Evolutionary conservation across 2,329 filamentous ascomycete species (phyloP).

Genomic region (Stemphylium lycopersici): DNA sequence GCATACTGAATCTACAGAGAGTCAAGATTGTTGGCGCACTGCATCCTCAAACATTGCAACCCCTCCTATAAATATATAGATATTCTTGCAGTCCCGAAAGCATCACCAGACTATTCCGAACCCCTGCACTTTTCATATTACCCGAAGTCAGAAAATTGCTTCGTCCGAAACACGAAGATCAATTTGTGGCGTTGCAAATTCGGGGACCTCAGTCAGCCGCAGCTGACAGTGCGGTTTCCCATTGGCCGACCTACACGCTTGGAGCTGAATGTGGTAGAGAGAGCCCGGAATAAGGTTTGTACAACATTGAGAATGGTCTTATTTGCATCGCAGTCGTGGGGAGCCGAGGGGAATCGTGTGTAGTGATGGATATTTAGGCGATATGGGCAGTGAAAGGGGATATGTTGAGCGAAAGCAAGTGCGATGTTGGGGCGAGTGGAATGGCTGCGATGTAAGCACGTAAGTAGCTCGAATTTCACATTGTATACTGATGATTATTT

Average conservation of each 20-base stretch:
- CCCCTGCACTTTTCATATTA: background rate
- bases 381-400: background rate
- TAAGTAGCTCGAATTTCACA: too few species aligned
- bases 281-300: constrained; percentile 1
- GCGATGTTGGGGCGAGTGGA: too few species aligned
- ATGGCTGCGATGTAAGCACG: too few species aligned
- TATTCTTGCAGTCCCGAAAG: background rate
- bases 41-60: background rate
- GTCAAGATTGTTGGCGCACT: background rate
- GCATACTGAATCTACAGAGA: constrained; percentile 11
- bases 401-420: too few species aligned
- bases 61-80: background rate
- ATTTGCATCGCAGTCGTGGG: constrained; percentile 5
- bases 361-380: background rate
- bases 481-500: too few species aligned
- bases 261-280: constrained; percentile 1
- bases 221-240: background rate
- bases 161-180: constrained; percentile 8
- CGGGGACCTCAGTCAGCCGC: constrained; percentile 6
- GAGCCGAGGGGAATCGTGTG: constrained; percentile 2
- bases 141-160: background rate
- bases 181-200: constrained; percentile 2
- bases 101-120: background rate
- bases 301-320: background rate
- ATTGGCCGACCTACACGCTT: constrained; percentile 5